Evolutionary conservation across 169 alveolate species (phyloP), one percentile per base, ranked within the genome.

Genomic region (Plasmodium falciparum): DNA sequence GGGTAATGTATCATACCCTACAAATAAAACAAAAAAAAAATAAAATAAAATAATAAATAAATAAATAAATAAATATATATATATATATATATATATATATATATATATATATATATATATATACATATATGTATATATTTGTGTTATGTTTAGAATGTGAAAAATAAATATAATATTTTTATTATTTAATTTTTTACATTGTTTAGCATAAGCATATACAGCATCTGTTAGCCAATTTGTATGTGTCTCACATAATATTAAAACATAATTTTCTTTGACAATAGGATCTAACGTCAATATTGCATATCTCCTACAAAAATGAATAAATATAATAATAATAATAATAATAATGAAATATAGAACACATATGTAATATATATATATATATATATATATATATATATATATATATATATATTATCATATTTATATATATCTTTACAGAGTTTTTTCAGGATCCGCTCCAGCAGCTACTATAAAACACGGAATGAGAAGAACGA

Each of bases 1-100:
- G 33, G 96, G 96, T 24, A 94, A 83, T 73, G 93, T 92, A 58
- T 92, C 93, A 62, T 92, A 94, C 96, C 96, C 95, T 92, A 65
- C 3, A 13, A 73, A 26, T 15, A 73, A n/a, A n/a, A n/a, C n/a
- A n/a, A n/a, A n/a, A n/a, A n/a, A n/a, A n/a, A n/a, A n/a, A n/a
- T n/a, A n/a, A n/a, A n/a, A n/a, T n/a, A n/a, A n/a, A n/a, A n/a
- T n/a, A n/a, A n/a, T n/a, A 61, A 61, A 61, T 1, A 20, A 61
- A 61, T 1, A 15, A 52, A 52, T n/a, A 52, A 52, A 52, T n/a
- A 52, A 11, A 52, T n/a, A 52, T 3, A 15, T 52, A 33, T 5
- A 5, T 33, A 33, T 33, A 33, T 33, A 33, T 33, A 33, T 33
- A 33, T 33, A 33, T 33, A 33, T 33, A 33, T 33, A 33, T 33